Evolutionary conservation across 2,329 filamentous ascomycete genomes (phyloP).

Genomic region (Claviceps cyperi): DNA sequence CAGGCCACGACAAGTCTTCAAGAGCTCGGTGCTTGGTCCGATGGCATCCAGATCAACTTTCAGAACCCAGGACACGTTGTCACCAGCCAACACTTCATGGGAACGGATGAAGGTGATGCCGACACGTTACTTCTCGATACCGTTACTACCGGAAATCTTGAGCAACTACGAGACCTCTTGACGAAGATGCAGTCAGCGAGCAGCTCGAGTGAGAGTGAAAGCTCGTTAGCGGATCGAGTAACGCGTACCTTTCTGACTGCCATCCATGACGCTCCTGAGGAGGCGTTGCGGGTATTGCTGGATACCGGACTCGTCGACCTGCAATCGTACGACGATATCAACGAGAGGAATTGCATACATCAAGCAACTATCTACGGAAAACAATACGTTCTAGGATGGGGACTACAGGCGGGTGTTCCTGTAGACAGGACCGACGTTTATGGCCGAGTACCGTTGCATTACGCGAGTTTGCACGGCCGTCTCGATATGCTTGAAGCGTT

Average conservation of each 20-base stretch:
- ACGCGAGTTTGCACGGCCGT: constrained; percentile 88
- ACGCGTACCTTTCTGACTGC: constrained; percentile 84
- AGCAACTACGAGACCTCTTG: constrained; percentile 69
- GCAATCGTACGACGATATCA: constrained; percentile 93
- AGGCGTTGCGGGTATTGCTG: constrained; percentile 61
- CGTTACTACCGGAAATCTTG: constrained; percentile 66
- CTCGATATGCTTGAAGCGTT: constrained; percentile 69
- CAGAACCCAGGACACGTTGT: constrained; percentile 50
- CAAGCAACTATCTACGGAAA: constrained; percentile 94
- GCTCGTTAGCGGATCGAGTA: constrained; percentile 54
- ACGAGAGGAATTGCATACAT: constrained; percentile 89
- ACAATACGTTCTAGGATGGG: constrained; percentile 59
- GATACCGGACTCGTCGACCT: constrained; percentile 74
- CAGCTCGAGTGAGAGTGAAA: constrained; percentile 41
- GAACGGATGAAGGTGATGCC: constrained; percentile 76
- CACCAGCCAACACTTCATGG: constrained; percentile 49
- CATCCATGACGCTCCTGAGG: constrained; percentile 69
- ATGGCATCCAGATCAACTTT: constrained; percentile 85
- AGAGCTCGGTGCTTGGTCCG: constrained; percentile 90
- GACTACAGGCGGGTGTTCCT: constrained; percentile 61
- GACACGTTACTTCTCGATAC: constrained; percentile 82
- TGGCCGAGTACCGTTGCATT: constrained; percentile 83
- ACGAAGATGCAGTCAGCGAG: constrained; percentile 46
- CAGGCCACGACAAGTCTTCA: constrained; percentile 93
- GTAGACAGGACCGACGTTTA: constrained; percentile 80